phyloP scores from a whole-genome alignment of 177 flowering plant genomes.

The Vitis hybrid region DNA sequence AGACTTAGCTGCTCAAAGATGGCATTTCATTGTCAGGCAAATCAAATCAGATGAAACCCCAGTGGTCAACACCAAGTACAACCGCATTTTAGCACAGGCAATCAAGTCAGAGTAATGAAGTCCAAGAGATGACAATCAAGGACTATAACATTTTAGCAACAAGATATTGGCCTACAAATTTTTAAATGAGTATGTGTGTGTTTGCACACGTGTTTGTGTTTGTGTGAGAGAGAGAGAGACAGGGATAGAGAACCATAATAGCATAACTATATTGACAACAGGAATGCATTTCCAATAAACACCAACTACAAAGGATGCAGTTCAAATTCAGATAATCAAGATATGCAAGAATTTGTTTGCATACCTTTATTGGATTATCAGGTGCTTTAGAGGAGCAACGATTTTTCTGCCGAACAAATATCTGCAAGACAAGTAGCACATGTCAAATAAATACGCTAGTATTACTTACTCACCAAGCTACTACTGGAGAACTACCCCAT shows the following conservation, averaged over 20 bases:
- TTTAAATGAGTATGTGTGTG: no score
- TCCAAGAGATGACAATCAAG: background rate
- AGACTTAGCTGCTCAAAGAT: no score
- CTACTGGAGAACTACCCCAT: background rate
- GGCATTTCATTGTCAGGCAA: no score
- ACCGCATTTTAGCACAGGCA: background rate
- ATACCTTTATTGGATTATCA: slow-evolving; percentile 94
- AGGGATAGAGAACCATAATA: background rate
- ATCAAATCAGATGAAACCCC: no score
- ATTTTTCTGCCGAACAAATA: slow-evolving; percentile 95
- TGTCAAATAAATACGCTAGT: slow-evolving; percentile 7
- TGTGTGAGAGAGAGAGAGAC: background rate
- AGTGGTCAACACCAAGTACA: no score
- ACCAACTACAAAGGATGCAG: background rate
- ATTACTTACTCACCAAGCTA: slow-evolving; percentile 2
- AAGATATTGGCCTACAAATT: background rate
- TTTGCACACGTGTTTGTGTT: background rate
- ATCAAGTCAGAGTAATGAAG: background rate
- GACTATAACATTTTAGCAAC: background rate
- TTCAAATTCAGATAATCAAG: background rate
- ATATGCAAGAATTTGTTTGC: background rate
- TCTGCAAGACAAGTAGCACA: slow-evolving; percentile 48
- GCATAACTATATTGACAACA: background rate
- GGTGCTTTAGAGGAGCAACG: slow-evolving; percentile 92
- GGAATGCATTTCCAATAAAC: slow-evolving; percentile 2